phyloP scores from a whole-genome alignment of 768 basidiomycete genomes.

The Artomyces pyxidatus region DNA sequence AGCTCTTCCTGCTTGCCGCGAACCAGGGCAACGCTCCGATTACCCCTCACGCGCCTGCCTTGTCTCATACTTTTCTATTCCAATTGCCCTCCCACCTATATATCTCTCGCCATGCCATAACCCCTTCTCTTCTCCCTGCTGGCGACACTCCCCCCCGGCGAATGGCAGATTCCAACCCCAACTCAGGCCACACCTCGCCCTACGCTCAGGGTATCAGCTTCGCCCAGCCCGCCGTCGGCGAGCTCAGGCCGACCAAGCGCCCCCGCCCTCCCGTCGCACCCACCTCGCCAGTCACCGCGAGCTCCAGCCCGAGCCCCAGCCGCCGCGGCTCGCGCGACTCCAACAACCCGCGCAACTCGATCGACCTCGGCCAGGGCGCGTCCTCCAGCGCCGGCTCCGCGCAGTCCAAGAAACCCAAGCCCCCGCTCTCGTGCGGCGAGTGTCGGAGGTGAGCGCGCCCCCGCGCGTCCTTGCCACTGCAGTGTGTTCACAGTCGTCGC shows the following conservation, averaged over 20 bases:
- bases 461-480: neutral
- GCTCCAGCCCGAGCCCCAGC: neutral
- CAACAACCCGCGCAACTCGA: neutral
- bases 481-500: neutral
- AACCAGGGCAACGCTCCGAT: too few species aligned
- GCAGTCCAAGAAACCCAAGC: neutral
- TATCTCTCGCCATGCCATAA: too few species aligned
- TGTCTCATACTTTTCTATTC: too few species aligned
- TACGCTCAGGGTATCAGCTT: neutral
- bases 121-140: too few species aligned
- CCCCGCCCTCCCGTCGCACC: neutral
- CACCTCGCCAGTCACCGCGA: too few species aligned
- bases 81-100: too few species aligned
- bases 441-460: neutral
- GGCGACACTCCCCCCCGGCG: too few species aligned
- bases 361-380: too few species aligned
- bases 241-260: neutral
- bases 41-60: too few species aligned
- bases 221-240: neutral
- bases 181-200: too few species aligned
- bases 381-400: constrained; percentile 4
- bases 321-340: neutral
- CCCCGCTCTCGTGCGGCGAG: neutral
- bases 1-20: too few species aligned
- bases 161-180: too few species aligned